Percentiles rank a stretch among this genome's conserved stretches.
Evolutionary conservation across 2,329 filamentous ascomycete species (phyloP).

Genomic region (Akanthomyces muscarius): DNA sequence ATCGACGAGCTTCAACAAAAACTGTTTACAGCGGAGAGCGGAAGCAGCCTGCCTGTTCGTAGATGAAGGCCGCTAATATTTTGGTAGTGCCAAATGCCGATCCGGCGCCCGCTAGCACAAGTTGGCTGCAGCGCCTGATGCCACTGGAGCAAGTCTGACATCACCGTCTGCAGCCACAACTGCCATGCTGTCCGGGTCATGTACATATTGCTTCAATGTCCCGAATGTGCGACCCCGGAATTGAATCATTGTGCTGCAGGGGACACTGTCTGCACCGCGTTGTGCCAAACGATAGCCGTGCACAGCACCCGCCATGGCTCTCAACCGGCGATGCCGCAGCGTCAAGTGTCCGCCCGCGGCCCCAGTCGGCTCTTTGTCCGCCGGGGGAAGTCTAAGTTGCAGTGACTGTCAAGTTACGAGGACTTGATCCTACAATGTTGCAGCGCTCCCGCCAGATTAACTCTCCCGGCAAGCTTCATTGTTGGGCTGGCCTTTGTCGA

Average conservation of each 20-base stretch:
- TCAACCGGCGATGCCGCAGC: neutral
- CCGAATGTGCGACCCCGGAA: too few relatives aligned
- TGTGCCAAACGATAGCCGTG: neutral
- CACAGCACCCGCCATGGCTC: neutral
- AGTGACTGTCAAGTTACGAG: too few relatives aligned
- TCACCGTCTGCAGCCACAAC: neutral
- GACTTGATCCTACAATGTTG: too few relatives aligned
- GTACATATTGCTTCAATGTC: neutral
- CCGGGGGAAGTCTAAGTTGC: too few relatives aligned
- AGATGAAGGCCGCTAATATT: too few relatives aligned
- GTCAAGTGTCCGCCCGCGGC: neutral
- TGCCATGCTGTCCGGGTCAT: neutral
- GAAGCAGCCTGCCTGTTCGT: too few relatives aligned
- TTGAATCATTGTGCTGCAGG: neutral
- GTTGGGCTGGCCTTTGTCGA: too few relatives aligned
- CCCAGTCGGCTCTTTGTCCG: neutral
- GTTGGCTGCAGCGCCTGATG: neutral
- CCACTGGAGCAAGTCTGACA: neutral
- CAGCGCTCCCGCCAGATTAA: too few relatives aligned
- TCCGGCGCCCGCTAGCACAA: neutral
- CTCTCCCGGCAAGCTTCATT: too few relatives aligned
- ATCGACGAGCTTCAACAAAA: too few relatives aligned
- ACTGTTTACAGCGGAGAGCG: too few relatives aligned
- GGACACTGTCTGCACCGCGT: neutral
- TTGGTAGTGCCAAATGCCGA: neutral